Evolutionary conservation across 495 filamentous ascomycete species (phyloP).

Genomic region (Annulohypoxylon nitens): DNA sequence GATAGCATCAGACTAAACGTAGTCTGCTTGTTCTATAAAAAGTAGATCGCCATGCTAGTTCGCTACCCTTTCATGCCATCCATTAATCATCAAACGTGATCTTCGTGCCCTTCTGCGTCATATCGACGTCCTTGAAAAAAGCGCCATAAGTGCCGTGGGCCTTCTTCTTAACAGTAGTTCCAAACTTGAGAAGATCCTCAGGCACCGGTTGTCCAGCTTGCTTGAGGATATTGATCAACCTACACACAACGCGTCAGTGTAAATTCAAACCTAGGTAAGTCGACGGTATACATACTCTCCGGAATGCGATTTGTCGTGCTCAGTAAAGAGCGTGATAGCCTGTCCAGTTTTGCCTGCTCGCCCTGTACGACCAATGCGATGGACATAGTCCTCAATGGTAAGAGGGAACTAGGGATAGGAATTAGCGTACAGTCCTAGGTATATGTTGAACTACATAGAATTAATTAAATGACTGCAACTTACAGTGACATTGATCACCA

Average conservation of each 20-base stretch:
- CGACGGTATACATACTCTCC: constrained; percentile 75
- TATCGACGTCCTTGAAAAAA: constrained; percentile 87
- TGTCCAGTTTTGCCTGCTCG: constrained; percentile 90
- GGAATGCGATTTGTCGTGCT: constrained; percentile 88
- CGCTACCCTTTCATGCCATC: constrained; percentile 9
- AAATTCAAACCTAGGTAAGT: background rate
- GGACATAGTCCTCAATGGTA: constrained; percentile 93
- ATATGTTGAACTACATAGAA: constrained; percentile 34
- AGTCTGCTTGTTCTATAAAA: constrained; percentile 12
- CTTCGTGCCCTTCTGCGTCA: constrained; percentile 86
- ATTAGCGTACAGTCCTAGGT: constrained; percentile 25
- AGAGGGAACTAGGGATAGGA: constrained; percentile 62
- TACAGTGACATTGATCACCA: constrained; percentile 87
- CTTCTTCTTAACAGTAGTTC: constrained; percentile 99
- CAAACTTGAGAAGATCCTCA: constrained; percentile 89
- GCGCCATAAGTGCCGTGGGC: constrained; percentile 91
- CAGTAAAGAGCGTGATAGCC: constrained; percentile 94
- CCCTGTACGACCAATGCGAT: constrained; percentile 94
- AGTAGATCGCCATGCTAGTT: constrained; percentile 10
- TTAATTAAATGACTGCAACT: constrained; percentile 34
- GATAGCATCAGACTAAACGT: constrained; percentile 16
- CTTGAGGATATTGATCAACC: constrained; percentile 90
- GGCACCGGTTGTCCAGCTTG: constrained; percentile 90
- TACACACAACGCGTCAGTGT: constrained; percentile 38
- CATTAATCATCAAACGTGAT: constrained; percentile 86